Percentiles rank a stretch among this genome's conserved stretches.
These are phyloP conservation scores for Geranium brycei DNA, from an alignment of 345 rosid species.

Conservation along the genomic window DNA sequence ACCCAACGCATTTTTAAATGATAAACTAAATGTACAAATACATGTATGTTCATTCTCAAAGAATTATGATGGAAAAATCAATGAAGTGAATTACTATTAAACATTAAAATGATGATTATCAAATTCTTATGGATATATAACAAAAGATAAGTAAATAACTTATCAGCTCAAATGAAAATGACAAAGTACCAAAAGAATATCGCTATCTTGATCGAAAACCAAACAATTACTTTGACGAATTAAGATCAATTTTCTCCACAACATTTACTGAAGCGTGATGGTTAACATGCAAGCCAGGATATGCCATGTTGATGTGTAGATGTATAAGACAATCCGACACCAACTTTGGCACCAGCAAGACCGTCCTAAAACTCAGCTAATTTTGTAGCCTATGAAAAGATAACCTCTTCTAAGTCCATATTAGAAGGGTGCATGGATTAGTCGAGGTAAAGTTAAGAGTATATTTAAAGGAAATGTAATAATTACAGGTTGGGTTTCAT, in stretches of 20 bases:
- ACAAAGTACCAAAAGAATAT: not conserved
- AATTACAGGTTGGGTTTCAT: not conserved
- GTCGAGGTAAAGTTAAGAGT: not conserved
- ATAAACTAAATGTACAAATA: conserved; percentile 18
- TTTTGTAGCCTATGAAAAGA: too few species aligned
- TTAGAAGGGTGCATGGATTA: not conserved
- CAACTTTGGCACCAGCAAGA: too few species aligned
- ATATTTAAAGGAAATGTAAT: too few species aligned
- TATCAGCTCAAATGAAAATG: not conserved
- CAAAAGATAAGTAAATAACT: not conserved
- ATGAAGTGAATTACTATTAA: not conserved
- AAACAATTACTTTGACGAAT: not conserved
- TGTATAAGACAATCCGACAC: not conserved
- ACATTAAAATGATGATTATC: not conserved
- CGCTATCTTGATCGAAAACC: not conserved
- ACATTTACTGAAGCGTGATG: not conserved
- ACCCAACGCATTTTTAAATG: conserved; percentile 23
- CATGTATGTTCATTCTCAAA: too few species aligned
- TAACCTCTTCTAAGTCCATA: not conserved
- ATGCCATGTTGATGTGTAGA: not conserved
- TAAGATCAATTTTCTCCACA: not conserved
- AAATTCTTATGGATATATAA: not conserved
- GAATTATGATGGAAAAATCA: not conserved
- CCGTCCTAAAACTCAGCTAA: too few species aligned
- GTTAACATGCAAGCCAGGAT: too few species aligned